Conservation (phyloP, 2,329 filamentous ascomycete species). For the Cadophora gregata region DNA sequence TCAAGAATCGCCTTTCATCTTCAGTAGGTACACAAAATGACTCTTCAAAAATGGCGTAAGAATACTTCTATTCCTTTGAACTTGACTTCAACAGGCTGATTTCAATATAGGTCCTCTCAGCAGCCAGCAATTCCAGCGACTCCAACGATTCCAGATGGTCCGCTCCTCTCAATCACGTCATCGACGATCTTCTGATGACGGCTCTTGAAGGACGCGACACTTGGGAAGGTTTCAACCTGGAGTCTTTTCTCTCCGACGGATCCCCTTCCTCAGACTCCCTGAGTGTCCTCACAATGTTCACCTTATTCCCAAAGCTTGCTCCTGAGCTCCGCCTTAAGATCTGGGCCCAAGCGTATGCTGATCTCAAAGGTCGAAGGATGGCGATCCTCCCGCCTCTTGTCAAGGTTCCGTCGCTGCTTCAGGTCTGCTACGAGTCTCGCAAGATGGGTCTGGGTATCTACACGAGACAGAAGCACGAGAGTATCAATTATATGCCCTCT, state of each 20-base stretch:
- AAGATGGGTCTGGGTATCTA: neutral
- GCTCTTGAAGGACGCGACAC: neutral
- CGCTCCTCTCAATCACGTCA: neutral
- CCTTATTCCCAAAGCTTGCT: conserved; percentile 4
- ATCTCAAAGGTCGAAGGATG: neutral
- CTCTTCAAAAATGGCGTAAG: too few relatives aligned
- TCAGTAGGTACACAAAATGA: too few relatives aligned
- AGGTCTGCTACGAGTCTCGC: conserved; percentile 8
- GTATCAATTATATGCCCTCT: neutral
- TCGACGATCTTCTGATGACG: neutral
- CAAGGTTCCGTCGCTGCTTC: conserved; percentile 4
- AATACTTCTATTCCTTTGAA: neutral
- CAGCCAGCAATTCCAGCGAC: neutral
- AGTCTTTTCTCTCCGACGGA: neutral
- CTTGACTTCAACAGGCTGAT: neutral
- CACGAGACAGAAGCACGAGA: neutral
- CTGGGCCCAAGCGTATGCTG: neutral
- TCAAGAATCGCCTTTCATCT: neutral
- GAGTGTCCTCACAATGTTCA: neutral
- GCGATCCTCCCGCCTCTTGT: neutral
- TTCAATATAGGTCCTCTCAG: neutral
- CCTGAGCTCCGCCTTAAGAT: neutral
- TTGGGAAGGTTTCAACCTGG: neutral
- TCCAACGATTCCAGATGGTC: too few relatives aligned
- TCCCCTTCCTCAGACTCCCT: neutral